Base-by-base conservation (phyloP, 176 grass and related monocot genomes). In the Phoenix roebelenii region DNA sequence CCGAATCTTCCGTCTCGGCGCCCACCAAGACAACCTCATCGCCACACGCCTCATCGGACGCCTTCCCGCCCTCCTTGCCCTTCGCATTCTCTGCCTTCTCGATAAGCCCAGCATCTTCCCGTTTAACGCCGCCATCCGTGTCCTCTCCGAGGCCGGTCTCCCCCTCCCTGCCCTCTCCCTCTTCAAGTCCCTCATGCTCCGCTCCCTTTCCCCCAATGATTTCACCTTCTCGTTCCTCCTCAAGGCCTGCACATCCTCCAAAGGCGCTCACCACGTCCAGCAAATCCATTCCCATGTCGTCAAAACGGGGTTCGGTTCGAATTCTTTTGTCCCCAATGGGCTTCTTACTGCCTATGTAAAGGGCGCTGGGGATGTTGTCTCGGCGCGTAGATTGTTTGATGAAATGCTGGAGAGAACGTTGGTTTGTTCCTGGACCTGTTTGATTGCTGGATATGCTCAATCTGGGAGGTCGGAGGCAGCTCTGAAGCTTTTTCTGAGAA, bases 141-240 rank as follows among this genome's bases (percentile, higher is more conserved):
- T 51, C 49, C 63, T 65, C 63, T 19, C 63, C 44, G 63, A 65
- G 12, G 22, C 49, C 14, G 12, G 15, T 15, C 63, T 65, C 15
- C n/a, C 48, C 5, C 14, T 24, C 15, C 20, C 18, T 3, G 63
- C 63, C 63, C n/a, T 65, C 63, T 15, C 63, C 48, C 20, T 52
- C 15, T 65, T 65, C 63, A 49, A 51, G 15, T 29, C 63, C 22
- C 63, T 65, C 48, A 25, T 17, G 22, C 63, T 25, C 19, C 5
- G 5, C 22, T 51, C 48, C 10, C 49, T 65, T 24, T 17, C 20
- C 6, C 49, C 63, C 15, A 65, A 65, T 25, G 48, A 25, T 7
- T 51, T 65, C 63, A 65, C 63, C 49, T 65, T 65, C 63, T 65
- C 63, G 49, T 65, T 65, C 63, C 63, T 65, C 63, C 26, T 65